A percentile compares a stretch with the other conserved stretches of the same genome.
phyloP scores from a whole-genome alignment of 1,284 basidiomycete genomes.

The Somion occarium region DNA sequence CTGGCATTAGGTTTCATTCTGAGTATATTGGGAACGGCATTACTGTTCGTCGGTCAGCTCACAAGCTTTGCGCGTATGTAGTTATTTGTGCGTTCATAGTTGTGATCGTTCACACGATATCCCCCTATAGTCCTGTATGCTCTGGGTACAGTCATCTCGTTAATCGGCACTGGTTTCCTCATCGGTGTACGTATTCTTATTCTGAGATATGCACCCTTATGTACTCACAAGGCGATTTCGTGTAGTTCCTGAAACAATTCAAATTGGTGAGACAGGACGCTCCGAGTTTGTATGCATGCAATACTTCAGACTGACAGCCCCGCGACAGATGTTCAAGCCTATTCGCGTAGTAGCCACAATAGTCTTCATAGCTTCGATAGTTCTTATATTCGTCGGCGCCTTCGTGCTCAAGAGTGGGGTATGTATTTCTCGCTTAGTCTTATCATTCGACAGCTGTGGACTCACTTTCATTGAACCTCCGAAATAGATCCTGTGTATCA shows the following conservation, averaged over 20 bases:
- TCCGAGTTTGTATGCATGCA: too few species aligned
- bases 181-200: slow-evolving; percentile 60
- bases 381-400: slow-evolving; percentile 75
- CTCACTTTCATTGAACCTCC: slow-evolving; percentile 5
- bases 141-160: slow-evolving; percentile 77
- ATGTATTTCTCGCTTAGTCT: slow-evolving; percentile 25
- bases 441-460: slow-evolving; percentile 1
- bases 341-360: slow-evolving; percentile 83
- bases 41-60: slow-evolving; percentile 71
- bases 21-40: slow-evolving; percentile 76
- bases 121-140: slow-evolving; percentile 66
- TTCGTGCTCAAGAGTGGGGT: slow-evolving; percentile 70
- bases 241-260: slow-evolving; percentile 72
- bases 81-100: neutral
- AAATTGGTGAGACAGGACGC: slow-evolving; percentile 53
- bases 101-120: neutral
- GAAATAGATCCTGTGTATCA: slow-evolving; percentile 40
- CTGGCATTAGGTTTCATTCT: slow-evolving; percentile 71
- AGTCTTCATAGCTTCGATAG: slow-evolving; percentile 74
- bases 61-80: slow-evolving; percentile 75
- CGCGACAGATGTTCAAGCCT: slow-evolving; percentile 86
- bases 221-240: slow-evolving; percentile 1
- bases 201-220: slow-evolving; percentile 1
- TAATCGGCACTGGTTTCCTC: slow-evolving; percentile 87
- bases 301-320: slow-evolving; percentile 12